Evolutionary conservation across 2,329 filamentous ascomycete genomes (phyloP).

Genomic region (Madurella mycetomatis): DNA sequence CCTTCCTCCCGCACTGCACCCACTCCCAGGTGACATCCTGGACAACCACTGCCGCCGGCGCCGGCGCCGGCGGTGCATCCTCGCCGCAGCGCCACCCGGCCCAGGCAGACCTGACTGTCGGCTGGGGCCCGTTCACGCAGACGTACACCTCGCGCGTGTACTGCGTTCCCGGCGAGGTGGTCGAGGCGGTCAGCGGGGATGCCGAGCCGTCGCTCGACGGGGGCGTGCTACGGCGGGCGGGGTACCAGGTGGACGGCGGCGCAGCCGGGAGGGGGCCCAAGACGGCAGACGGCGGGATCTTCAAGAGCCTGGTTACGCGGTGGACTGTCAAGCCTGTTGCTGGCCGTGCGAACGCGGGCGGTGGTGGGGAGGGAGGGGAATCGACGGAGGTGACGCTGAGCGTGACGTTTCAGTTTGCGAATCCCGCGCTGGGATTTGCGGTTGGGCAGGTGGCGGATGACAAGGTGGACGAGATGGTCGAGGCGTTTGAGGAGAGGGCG

Average conservation of each 20-base stretch:
- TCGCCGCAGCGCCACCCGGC: conserved; percentile 51
- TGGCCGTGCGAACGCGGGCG: background rate
- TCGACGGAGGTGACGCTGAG: conserved; percentile 70
- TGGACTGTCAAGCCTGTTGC: conserved; percentile 59
- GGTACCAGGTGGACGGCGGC: conserved; percentile 18
- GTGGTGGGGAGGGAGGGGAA: conserved; percentile 27
- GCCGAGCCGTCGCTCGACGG: conserved; percentile 44
- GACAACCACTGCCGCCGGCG: too few species aligned
- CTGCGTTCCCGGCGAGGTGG: conserved; percentile 67
- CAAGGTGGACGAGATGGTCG: conserved; percentile 83
- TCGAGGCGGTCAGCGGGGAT: conserved; percentile 71
- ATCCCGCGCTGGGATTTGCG: conserved; percentile 79
- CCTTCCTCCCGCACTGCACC: conserved; percentile 90
- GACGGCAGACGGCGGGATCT: conserved; percentile 43
- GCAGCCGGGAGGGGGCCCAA: conserved; percentile 12
- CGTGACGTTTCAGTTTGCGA: conserved; percentile 80
- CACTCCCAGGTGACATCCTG: conserved; percentile 72
- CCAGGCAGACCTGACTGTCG: conserved; percentile 73
- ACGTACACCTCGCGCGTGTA: conserved; percentile 74
- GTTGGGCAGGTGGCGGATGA: conserved; percentile 78
- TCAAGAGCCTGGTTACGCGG: conserved; percentile 64
- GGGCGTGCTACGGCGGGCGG: conserved; percentile 30
- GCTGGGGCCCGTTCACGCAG: conserved; percentile 80
- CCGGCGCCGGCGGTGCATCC: too few species aligned
- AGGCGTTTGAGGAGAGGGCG: conserved; percentile 84